Conservation (phyloP, 108 stramenopile genomes). For the Pseudonitzschia delicatissima region DNA sequence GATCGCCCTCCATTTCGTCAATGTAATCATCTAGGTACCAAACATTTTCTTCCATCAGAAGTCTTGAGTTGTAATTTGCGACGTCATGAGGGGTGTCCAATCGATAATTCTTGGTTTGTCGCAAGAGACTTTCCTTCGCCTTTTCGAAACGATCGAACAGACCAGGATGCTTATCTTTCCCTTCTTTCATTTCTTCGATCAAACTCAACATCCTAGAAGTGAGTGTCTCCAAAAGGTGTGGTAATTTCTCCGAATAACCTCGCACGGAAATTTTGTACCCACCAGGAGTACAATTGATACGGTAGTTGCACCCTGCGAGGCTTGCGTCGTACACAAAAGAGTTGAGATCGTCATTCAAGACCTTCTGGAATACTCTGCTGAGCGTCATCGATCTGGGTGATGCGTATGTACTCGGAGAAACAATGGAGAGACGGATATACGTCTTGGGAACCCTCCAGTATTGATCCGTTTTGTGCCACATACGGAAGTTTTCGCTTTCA, state of each 20-base stretch:
- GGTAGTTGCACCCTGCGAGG: conserved; percentile 79
- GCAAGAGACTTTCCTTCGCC: conserved; percentile 67
- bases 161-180: conserved; percentile 57
- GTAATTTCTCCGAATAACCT: conserved; percentile 85
- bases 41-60: conserved; percentile 74
- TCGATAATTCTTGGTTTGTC: conserved; percentile 84
- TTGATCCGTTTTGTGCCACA: conserved; percentile 87
- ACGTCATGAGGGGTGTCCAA: conserved; percentile 82
- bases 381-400: conserved; percentile 83
- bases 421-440: conserved; percentile 54
- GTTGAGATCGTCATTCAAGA: conserved; percentile 84
- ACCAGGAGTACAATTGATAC: conserved; percentile 56
- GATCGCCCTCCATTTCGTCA: conserved; percentile 74
- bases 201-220: conserved; percentile 71
- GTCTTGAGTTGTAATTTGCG: conserved; percentile 74
- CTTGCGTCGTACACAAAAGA: conserved; percentile 86
- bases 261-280: conserved; percentile 68
- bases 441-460: conserved; percentile 80
- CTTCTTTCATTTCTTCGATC: conserved; percentile 80
- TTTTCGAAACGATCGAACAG: conserved; percentile 56
- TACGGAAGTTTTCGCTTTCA: conserved; percentile 51
- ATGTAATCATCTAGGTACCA: conserved; percentile 81
- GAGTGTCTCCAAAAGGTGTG: conserved; percentile 71
- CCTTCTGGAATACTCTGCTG: conserved; percentile 71
- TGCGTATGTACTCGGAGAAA: conserved; percentile 68